Conservation (phyloP, 345 rosid species). For the Eucalyptus tenuipes region DNA sequence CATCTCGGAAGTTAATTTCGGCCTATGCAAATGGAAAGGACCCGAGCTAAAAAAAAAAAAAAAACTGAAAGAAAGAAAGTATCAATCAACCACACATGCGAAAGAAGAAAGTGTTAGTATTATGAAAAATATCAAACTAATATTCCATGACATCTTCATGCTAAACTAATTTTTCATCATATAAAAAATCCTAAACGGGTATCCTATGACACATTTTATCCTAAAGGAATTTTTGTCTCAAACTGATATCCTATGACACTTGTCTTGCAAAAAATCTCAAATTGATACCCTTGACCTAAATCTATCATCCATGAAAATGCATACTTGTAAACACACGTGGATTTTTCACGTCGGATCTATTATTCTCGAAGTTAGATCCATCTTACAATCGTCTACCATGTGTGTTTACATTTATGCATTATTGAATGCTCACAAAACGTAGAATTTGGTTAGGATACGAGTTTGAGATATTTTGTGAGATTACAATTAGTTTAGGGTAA, state of each 20-base stretch:
- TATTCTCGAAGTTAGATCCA: not conserved
- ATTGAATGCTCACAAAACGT: too few relatives aligned
- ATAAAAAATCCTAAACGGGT: not conserved
- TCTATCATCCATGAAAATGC: too few relatives aligned
- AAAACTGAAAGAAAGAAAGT: rapidly evolving
- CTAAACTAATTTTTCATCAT: too few relatives aligned
- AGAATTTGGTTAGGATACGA: not conserved
- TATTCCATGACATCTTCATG: rapidly evolving
- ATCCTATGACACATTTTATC: too few relatives aligned
- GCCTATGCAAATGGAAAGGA: not conserved
- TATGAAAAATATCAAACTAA: rapidly evolving
- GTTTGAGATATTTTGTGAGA: not conserved
- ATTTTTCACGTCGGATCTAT: not conserved
- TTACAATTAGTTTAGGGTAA: too few relatives aligned
- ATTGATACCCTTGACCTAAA: too few relatives aligned
- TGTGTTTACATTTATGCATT: not conserved
- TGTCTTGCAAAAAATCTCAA: too few relatives aligned
- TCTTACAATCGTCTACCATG: not conserved
- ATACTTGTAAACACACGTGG: not conserved
- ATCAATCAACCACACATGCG: not conserved
- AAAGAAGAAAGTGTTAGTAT: not conserved
- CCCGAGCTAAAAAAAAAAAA: too few relatives aligned
- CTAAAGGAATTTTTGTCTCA: too few relatives aligned
- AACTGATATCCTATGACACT: not conserved
- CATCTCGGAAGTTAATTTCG: not conserved